Evolutionary conservation across 2,329 filamentous ascomycete genomes (phyloP), one percentile per base, ranked within the genome.

Genomic region (Hawksworthiomyces lignivorus): DNA sequence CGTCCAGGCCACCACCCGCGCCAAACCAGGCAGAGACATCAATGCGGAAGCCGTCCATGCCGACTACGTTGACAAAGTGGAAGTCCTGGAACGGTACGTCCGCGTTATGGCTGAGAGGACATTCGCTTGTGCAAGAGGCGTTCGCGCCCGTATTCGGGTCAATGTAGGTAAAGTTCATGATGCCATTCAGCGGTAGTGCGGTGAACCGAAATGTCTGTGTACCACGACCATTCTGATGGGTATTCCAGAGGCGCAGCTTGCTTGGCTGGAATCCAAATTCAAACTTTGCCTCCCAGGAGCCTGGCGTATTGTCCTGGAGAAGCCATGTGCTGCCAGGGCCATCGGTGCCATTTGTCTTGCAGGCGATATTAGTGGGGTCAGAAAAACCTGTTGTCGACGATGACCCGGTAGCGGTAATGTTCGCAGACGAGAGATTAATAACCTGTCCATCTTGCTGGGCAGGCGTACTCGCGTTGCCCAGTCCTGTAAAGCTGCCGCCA

Each of bases 151-250:
- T 84, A 29, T 59, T 67, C 19, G 84, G 82, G 55, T 97, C 87
- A 49, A 81, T 80, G 54, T 92, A 97, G 28, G 88, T 94, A 56
- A 98, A 73, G 62, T 97, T 96, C 80, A 98, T 86, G 59, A 98
- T 96, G 39, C 92, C 92, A 48, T 85, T 82, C 55, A 90, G 78
- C 5, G 90, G 89, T 45, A 90, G 68, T 15, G 88, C 86, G 18
- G 86, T 87, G 57, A 87, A 94, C 44, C 88, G 80, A 67, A 87
- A 98, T 0, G 83, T 85, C 65, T 86, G 85, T 22, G 89, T 95
- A 22, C 92, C 89, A 50, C 88, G 81, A 39, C 85, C 87, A 53
- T 92, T 79, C 39, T 80, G 72, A 52, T 85, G 80, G 3, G 90
- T 92, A 63, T 98, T 98, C 70, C 84, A 87, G 19, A 98, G 68